A percentile compares a stretch with the other conserved stretches of the same genome.
phyloP scores from a whole-genome alignment of 2,329 filamentous ascomycete species.

The Fusarium bactridioides region DNA sequence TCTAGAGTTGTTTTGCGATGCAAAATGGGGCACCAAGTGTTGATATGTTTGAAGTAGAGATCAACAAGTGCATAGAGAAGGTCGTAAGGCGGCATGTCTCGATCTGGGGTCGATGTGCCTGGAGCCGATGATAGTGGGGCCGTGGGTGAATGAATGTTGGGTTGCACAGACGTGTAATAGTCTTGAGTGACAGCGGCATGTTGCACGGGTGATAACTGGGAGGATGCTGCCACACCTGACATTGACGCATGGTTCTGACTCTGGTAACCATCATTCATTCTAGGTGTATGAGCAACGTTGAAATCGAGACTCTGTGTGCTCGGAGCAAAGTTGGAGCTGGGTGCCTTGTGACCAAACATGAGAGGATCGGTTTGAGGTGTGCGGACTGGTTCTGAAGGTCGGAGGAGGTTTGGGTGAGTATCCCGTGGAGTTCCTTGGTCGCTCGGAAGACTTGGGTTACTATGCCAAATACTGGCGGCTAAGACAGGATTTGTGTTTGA shows the following conservation, averaged over 20 bases:
- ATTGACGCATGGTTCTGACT: slow-evolving; percentile 54
- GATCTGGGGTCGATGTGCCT: slow-evolving; percentile 52
- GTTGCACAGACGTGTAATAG: slow-evolving; percentile 56
- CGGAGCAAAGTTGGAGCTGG: slow-evolving; percentile 53
- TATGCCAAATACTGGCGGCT: slow-evolving; percentile 56
- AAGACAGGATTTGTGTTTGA: slow-evolving; percentile 45
- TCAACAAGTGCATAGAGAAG: slow-evolving; percentile 76
- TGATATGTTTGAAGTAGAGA: slow-evolving; percentile 81
- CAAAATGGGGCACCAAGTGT: slow-evolving; percentile 89
- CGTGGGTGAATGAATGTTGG: slow-evolving; percentile 64
- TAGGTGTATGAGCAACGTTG: slow-evolving; percentile 55
- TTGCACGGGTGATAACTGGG: slow-evolving; percentile 48
- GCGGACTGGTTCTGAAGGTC: slow-evolving; percentile 58
- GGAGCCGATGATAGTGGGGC: slow-evolving; percentile 59
- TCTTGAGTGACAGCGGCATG: slow-evolving; percentile 56
- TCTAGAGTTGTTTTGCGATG: slow-evolving; percentile 85
- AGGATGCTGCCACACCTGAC: slow-evolving; percentile 50
- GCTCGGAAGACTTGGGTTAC: slow-evolving; percentile 60
- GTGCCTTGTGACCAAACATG: slow-evolving; percentile 69
- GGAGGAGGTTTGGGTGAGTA: slow-evolving; percentile 52
- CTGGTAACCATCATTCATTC: slow-evolving; percentile 59
- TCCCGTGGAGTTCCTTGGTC: slow-evolving; percentile 66
- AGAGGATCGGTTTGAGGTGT: slow-evolving; percentile 65
- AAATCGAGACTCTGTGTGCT: slow-evolving; percentile 60
- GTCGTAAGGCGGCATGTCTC: slow-evolving; percentile 78